phyloP scores from a whole-genome alignment of 306 rosid genomes.

The Parietaria judaica region DNA sequence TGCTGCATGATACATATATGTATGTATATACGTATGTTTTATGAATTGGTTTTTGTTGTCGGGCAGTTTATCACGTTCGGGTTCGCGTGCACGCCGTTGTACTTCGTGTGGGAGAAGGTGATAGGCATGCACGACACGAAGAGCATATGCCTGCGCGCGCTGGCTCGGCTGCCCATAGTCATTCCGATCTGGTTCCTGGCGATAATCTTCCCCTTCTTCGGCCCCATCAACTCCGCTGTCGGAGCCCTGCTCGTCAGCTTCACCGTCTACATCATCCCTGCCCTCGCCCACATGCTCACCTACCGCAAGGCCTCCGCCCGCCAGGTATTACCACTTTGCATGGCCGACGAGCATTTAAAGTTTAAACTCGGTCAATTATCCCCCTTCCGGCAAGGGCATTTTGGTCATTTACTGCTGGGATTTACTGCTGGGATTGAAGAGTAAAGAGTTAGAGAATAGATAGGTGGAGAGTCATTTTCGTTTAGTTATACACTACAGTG shows the following conservation, averaged over 20 bases:
- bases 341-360: too few relatives aligned
- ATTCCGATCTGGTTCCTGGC: conserved; percentile 95
- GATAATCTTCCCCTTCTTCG: conserved; percentile 91
- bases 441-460: conserved; percentile 28
- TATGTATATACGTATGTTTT: too few relatives aligned
- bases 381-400: conserved; percentile 16
- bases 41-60: too few relatives aligned
- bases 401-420: conserved; percentile 25
- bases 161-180: conserved; percentile 89
- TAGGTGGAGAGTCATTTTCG: conserved; percentile 67
- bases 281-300: conserved; percentile 84
- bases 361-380: too few relatives aligned
- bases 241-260: conserved; percentile 95
- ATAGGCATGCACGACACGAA: conserved; percentile 94
- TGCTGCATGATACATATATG: background rate
- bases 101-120: conserved; percentile 99
- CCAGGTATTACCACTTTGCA: conserved; percentile 43
- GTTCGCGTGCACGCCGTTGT: conserved; percentile 91
- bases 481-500: conserved; percentile 49
- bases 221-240: conserved; percentile 89
- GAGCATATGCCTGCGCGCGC: conserved; percentile 75
- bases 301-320: conserved; percentile 73
- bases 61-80: conserved; percentile 96
- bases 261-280: conserved; percentile 90
- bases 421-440: conserved; percentile 49